Percentiles rank a stretch among this genome's conserved stretches.
These are phyloP conservation scores for Sporisorium exsertum DNA, from an alignment of 1,284 basidiomycete genomes.

Conservation along the genomic window DNA sequence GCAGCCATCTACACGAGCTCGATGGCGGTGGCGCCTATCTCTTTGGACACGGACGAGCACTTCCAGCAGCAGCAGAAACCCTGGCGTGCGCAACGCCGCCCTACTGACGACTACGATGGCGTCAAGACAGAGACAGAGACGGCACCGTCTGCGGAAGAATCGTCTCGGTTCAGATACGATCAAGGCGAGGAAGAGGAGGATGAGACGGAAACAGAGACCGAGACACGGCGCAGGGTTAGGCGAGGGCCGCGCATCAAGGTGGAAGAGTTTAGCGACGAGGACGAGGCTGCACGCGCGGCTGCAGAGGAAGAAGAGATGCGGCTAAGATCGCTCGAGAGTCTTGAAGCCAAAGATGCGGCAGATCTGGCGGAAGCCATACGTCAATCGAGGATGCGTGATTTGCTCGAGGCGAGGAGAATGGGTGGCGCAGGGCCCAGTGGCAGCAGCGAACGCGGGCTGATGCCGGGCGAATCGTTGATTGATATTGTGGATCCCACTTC, in stretches of 20 bases:
- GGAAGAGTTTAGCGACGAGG: slow-evolving; percentile 26
- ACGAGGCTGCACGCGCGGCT: not conserved
- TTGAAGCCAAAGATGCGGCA: slow-evolving; percentile 44
- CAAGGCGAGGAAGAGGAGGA: slow-evolving; percentile 16
- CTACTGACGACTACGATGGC: slow-evolving; percentile 3
- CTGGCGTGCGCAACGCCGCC: not conserved
- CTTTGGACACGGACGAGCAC: slow-evolving; percentile 40
- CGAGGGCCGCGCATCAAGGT: slow-evolving; percentile 36
- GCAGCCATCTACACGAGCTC: slow-evolving; percentile 59
- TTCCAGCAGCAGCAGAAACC: slow-evolving; percentile 26
- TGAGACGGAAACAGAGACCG: slow-evolving; percentile 47
- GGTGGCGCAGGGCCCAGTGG: slow-evolving; percentile 36
- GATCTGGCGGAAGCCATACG: slow-evolving; percentile 47
- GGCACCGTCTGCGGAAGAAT: slow-evolving; percentile 19
- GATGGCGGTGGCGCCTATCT: slow-evolving; percentile 21
- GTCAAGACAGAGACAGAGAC: slow-evolving; percentile 20
- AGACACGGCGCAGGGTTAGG: slow-evolving; percentile 17
- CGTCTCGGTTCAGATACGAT: slow-evolving; percentile 6
- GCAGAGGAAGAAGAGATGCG: slow-evolving; percentile 22
- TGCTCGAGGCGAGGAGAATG: slow-evolving; percentile 53
- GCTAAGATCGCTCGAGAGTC: slow-evolving; percentile 43
- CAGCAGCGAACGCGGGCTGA: not conserved
- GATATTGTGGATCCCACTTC: slow-evolving; percentile 39
- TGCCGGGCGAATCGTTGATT: slow-evolving; percentile 15
- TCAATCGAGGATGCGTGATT: slow-evolving; percentile 45